phyloP scores from a whole-genome alignment of 257 asterid genomes.

The Solanum rostratum region DNA sequence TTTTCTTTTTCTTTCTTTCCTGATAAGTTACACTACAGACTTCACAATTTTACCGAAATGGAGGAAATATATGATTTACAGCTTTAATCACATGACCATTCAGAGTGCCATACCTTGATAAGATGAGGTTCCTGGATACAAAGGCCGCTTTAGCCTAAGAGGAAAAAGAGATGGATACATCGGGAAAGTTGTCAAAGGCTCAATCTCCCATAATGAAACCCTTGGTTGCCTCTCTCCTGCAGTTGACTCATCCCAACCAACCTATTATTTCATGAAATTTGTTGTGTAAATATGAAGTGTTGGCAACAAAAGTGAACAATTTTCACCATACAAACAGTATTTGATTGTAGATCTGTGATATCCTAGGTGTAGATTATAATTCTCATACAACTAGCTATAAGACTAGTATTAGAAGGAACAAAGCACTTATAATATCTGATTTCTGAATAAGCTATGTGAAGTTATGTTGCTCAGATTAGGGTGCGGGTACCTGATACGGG shows the following conservation, averaged over 20 bases:
- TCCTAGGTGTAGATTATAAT: not conserved
- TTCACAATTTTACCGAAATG: not conserved
- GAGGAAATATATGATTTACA: not conserved
- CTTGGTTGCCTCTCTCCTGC: slow-evolving; percentile 98
- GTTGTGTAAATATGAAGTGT: not conserved
- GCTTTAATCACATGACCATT: not conserved
- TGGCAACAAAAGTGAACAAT: not conserved
- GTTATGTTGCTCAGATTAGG: not conserved
- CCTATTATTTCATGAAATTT: slow-evolving; percentile 29
- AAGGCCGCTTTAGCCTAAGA: slow-evolving; percentile 84
- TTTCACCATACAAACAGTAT: not conserved
- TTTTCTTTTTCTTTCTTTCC: not conserved
- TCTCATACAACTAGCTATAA: not conserved
- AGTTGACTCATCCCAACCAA: slow-evolving; percentile 98
- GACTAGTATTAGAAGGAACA: not conserved
- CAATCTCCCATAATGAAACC: slow-evolving; percentile 94
- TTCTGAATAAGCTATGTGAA: not conserved
- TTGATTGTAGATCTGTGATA: not conserved
- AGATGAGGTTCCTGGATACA: slow-evolving; percentile 91
- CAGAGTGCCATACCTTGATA: slow-evolving; percentile 51
- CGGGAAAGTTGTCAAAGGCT: slow-evolving; percentile 93
- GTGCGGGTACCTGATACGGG: not conserved
- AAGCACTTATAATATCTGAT: not conserved
- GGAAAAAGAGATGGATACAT: slow-evolving; percentile 93
- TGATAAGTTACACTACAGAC: not conserved